Conservation (phyloP, 2,329 filamentous ascomycete species). For the Fusarium circinatum region DNA sequence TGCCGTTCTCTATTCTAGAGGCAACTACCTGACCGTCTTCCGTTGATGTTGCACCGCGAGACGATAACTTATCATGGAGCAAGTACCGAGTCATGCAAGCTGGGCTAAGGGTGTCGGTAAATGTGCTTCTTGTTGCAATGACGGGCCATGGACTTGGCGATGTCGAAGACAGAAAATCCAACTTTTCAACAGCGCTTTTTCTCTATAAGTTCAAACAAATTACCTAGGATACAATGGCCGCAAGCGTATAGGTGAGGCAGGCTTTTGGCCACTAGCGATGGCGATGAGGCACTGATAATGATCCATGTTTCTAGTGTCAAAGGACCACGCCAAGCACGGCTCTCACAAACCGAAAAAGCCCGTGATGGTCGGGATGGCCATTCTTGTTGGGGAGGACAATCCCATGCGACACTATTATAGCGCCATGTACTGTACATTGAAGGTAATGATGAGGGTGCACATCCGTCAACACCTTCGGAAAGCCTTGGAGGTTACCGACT, state of each 20-base stretch:
- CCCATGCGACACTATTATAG: not conserved
- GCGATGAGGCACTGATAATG: slow-evolving; percentile 1
- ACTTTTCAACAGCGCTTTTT: slow-evolving; percentile 5
- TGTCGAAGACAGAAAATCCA: slow-evolving; percentile 14
- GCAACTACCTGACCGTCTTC: not conserved
- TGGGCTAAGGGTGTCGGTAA: slow-evolving; percentile 19
- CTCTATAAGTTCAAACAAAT: slow-evolving; percentile 1
- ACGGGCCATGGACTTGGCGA: not conserved
- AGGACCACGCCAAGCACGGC: not conserved
- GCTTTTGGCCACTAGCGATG: slow-evolving; percentile 11
- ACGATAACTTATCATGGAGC: slow-evolving; percentile 30
- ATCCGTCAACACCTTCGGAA: not conserved
- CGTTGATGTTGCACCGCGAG: not conserved
- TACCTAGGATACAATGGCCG: not conserved
- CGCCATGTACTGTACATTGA: not conserved
- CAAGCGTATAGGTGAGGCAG: not conserved
- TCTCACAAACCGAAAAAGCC: not conserved
- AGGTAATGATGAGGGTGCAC: not conserved
- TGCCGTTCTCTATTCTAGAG: not conserved
- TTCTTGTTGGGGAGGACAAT: not conserved
- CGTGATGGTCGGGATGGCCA: slow-evolving; percentile 28
- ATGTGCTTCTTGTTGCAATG: not conserved
- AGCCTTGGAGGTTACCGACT: not conserved
- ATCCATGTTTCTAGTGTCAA: not conserved
- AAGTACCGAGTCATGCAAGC: slow-evolving; percentile 23